Evolutionary conservation across 2,329 filamentous ascomycete genomes (phyloP).

Genomic region (Fusarium sp.): DNA sequence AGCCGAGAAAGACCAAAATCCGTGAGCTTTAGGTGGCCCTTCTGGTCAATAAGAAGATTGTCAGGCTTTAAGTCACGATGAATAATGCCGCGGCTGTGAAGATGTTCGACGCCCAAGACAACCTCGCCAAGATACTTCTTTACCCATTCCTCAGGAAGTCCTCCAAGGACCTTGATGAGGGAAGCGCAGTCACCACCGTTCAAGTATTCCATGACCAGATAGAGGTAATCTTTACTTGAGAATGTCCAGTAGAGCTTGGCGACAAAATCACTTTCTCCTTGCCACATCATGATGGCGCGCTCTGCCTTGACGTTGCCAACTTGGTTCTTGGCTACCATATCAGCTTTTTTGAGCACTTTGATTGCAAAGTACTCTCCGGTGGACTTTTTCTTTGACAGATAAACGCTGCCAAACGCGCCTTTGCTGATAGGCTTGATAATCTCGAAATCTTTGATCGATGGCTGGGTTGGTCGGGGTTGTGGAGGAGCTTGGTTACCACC

Average conservation of each 20-base stretch:
- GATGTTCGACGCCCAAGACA: constrained; percentile 93
- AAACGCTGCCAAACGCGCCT: constrained; percentile 97
- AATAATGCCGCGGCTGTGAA: constrained; percentile 94
- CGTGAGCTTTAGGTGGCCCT: constrained; percentile 94
- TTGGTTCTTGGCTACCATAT: constrained; percentile 99
- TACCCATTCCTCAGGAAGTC: constrained; percentile 95
- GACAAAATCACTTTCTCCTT: constrained; percentile 98
- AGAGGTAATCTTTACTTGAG: constrained; percentile 98
- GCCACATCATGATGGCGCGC: constrained; percentile 99
- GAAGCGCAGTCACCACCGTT: constrained; percentile 98
- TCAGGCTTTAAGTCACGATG: constrained; percentile 97
- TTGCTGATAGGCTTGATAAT: constrained; percentile 99
- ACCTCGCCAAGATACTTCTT: constrained; percentile 98
- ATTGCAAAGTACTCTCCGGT: constrained; percentile 99
- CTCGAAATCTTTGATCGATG: constrained; percentile 99
- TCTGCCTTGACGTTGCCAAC: constrained; percentile 99
- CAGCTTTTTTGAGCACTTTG: constrained; percentile 98
- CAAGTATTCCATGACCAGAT: constrained; percentile 98
- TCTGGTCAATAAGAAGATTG: constrained; percentile 96
- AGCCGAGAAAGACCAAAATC: constrained; percentile 98
- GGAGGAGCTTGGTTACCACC: constrained; percentile 80
- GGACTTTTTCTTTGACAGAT: constrained; percentile 97
- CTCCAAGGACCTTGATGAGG: constrained; percentile 92
- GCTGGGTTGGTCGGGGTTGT: constrained; percentile 87
- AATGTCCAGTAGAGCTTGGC: constrained; percentile 99